Evolutionary conservation across 2,329 filamentous ascomycete genomes (phyloP), one percentile per base, ranked within the genome.

Genomic region (Geosmithia flava): DNA sequence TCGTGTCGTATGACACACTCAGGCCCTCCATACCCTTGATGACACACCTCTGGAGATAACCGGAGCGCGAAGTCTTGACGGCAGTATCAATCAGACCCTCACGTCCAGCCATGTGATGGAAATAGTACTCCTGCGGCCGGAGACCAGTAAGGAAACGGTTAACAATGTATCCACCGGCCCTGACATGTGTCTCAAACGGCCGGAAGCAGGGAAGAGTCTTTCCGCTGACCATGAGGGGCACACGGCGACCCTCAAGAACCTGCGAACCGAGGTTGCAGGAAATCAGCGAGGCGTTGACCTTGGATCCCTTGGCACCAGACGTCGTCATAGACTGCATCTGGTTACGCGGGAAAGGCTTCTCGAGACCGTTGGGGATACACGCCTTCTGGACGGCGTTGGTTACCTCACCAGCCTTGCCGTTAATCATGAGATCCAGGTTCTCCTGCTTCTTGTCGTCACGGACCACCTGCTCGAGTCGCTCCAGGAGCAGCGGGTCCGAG

Each of bases 291-390:
- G 93, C 93, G 62, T 98, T 98, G 66, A 98, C 93, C 58, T 79
- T 73, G 48, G 80, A 85, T 62, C 93, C 93, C 69, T 98, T 98
- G 47, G 93, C 93, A 64, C 93, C 93, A 49, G 93, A 96, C 15
- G 84, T 85, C 20, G 93, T 98, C 93, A 98, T 98, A 54, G 87
- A 81, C 72, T 98, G 93, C 91, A 98, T 98, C 67, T 97, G 91
- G 60, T 98, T 98, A 60, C 84, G 85, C 1, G 93, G 93, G 66
- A 98, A 98, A 7, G 85, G 80, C 67, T 97, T 98, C 58, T 87
- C 81, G 27, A 98, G 77, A 42, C 87, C 88, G 19, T 71, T 68
- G 0, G 93, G 93, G 54, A 98, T 75, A 65, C 89, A 95, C 2
- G 78, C 77, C 44, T 74, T 74, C 10, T 90, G 95, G 43, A 97